Evolutionary conservation across 2,329 filamentous ascomycete genomes (phyloP).

Genomic region (Paracoccidioides brasiliensis): DNA sequence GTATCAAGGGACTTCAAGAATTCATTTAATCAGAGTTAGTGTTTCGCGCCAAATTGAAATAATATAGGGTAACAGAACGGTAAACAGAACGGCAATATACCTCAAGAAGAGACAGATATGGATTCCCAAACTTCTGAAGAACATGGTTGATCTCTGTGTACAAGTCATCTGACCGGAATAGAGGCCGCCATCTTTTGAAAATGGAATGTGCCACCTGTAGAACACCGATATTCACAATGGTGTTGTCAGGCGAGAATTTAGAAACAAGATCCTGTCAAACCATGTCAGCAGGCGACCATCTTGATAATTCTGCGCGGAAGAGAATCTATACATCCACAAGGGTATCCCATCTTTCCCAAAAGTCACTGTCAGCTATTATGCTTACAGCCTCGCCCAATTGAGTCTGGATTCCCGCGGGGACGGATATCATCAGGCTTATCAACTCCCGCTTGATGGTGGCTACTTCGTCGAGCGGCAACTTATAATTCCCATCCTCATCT

Average conservation of each 20-base stretch:
- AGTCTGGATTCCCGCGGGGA: slow-evolving; percentile 73
- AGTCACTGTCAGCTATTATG: slow-evolving; percentile 94
- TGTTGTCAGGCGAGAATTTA: slow-evolving; percentile 68
- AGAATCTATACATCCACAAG: slow-evolving; percentile 56
- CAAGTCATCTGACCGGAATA: slow-evolving; percentile 84
- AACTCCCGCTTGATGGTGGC: slow-evolving; percentile 85
- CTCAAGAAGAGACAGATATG: slow-evolving; percentile 69
- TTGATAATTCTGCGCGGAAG: neutral
- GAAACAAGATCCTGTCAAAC: slow-evolving; percentile 65
- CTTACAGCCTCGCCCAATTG: slow-evolving; percentile 95
- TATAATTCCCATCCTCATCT: slow-evolving; percentile 90
- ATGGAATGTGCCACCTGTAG: slow-evolving; percentile 97
- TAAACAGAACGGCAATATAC: slow-evolving; percentile 30
- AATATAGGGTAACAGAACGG: slow-evolving; percentile 12
- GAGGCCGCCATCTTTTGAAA: slow-evolving; percentile 86
- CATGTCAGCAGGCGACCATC: neutral
- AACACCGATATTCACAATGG: slow-evolving; percentile 80
- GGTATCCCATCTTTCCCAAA: slow-evolving; percentile 94
- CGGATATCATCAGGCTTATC: slow-evolving; percentile 90
- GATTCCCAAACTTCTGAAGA: slow-evolving; percentile 64
- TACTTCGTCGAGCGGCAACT: slow-evolving; percentile 71
- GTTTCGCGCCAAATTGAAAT: neutral
- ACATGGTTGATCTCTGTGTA: slow-evolving; percentile 97
- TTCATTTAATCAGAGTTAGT: neutral
- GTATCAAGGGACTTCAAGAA: slow-evolving; percentile 32